A percentile compares a stretch with the other conserved stretches of the same genome.
Evolutionary conservation across 2,329 filamentous ascomycete species (phyloP).

Genomic region (Alternaria angustiovoidea): DNA sequence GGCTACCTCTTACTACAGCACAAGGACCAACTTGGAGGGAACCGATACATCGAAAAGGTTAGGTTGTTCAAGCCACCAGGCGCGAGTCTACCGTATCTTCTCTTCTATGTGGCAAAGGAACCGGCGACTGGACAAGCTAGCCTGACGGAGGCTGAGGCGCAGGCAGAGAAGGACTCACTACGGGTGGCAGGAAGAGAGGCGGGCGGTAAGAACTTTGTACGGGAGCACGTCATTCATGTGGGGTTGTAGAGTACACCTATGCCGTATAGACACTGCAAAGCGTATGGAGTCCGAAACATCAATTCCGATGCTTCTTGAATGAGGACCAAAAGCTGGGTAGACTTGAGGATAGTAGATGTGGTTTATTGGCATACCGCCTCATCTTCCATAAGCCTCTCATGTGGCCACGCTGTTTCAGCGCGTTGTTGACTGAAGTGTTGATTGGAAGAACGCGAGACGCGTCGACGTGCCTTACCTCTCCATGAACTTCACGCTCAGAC

Average conservation of each 20-base stretch:
- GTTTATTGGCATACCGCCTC: neutral
- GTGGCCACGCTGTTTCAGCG: neutral
- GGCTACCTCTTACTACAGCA: slow-evolving; percentile 24
- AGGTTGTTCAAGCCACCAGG: slow-evolving; percentile 7
- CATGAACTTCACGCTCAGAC: neutral
- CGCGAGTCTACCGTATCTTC: slow-evolving; percentile 11
- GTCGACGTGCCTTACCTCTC: neutral
- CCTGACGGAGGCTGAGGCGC: neutral
- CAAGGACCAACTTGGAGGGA: slow-evolving; percentile 16
- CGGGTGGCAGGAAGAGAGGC: neutral
- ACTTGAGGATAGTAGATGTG: neutral
- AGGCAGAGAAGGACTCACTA: neutral
- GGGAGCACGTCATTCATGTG: slow-evolving; percentile 7
- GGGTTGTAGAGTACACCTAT: neutral
- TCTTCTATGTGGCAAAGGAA: slow-evolving; percentile 15
- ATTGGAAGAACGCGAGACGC: too few relatives aligned
- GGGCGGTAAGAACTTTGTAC: neutral
- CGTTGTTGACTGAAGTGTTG: too few relatives aligned
- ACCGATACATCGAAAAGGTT: slow-evolving; percentile 20
- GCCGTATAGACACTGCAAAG: neutral
- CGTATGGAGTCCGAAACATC: neutral
- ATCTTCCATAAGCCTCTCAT: neutral
- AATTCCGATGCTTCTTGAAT: neutral
- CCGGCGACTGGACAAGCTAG: neutral
- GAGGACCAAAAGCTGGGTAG: neutral